Evolutionary conservation across 176 grass and related monocot genomes (phyloP).

Genomic region (Saccharum spontaneum): DNA sequence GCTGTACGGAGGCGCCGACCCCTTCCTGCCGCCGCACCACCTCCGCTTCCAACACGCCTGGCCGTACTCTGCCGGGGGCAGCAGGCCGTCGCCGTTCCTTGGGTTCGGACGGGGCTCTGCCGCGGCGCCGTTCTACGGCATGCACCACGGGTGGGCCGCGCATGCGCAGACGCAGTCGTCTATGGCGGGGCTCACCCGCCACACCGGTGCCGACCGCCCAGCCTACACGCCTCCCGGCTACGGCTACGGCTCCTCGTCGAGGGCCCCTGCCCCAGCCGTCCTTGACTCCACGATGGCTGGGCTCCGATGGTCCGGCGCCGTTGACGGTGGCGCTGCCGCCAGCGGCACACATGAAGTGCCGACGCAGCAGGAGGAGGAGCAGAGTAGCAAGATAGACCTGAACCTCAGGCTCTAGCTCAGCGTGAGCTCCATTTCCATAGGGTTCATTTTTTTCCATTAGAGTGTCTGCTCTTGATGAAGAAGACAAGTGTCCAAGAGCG

Average conservation of each 20-base stretch:
- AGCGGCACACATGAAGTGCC: background rate
- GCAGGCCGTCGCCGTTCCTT: conserved; percentile 9
- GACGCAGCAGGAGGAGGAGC: background rate
- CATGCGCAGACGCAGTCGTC: background rate
- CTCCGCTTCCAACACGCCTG: conserved; percentile 26
- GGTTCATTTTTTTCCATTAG: conserved; percentile 1
- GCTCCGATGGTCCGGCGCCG: background rate
- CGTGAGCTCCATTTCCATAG: background rate
- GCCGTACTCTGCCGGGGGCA: conserved; percentile 16
- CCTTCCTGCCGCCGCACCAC: conserved; percentile 38
- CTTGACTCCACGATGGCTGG: background rate
- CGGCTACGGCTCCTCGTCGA: background rate
- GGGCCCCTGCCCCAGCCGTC: background rate
- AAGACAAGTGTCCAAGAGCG: background rate
- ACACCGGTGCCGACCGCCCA: background rate
- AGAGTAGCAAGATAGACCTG: conserved; percentile 34
- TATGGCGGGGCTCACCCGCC: background rate
- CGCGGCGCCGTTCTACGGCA: conserved; percentile 14
- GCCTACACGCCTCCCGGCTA: conserved; percentile 26
- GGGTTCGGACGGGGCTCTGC: background rate
- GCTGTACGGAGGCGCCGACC: conserved; percentile 23
- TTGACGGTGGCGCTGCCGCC: background rate
- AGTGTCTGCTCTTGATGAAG: background rate
- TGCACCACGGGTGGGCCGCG: conserved; percentile 32
- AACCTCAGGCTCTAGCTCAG: conserved; percentile 41